Percentiles rank a stretch among this genome's conserved stretches.
Conservation (phyloP, 768 basidiomycete genomes). For the Naganishia vishniacii region DNA sequence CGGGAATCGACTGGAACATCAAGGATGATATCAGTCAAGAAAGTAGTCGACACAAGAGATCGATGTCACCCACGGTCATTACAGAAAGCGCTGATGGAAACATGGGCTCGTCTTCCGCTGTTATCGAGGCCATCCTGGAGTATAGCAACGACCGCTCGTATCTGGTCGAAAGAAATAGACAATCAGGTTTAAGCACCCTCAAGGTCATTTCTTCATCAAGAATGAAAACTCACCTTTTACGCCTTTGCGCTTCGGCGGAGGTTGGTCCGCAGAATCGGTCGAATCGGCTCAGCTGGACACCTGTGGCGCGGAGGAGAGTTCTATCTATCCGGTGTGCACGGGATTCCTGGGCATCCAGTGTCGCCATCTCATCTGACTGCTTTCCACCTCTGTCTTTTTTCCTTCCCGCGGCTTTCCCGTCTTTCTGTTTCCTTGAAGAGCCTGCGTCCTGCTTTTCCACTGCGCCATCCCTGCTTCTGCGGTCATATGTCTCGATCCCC, state of each 20-base stretch:
- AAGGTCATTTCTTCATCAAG: too few species aligned
- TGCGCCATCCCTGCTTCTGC: neutral
- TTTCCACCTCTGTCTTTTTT: neutral
- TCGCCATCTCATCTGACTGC: neutral
- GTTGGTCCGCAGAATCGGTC: constrained; percentile 5
- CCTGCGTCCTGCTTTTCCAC: too few species aligned
- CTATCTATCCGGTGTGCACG: neutral
- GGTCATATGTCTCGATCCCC: neutral
- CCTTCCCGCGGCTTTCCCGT: neutral
- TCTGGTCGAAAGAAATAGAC: neutral
- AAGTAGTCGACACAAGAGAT: neutral
- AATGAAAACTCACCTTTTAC: neutral
- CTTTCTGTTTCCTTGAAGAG: too few species aligned
- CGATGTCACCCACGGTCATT: neutral
- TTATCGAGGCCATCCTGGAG: constrained; percentile 6
- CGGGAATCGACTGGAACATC: neutral
- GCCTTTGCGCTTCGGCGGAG: constrained; percentile 1
- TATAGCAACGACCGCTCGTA: neutral
- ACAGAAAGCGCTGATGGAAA: constrained; percentile 4
- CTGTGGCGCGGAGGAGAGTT: constrained; percentile 9
- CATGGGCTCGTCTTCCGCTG: constrained; percentile 1
- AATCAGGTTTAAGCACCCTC: too few species aligned
- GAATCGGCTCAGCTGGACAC: neutral
- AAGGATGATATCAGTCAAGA: neutral
- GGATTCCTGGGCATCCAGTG: neutral